Percentiles rank a stretch among this genome's conserved stretches.
Evolutionary conservation across 768 basidiomycete genomes (phyloP).

Genomic region (Filobasidium floriforme): DNA sequence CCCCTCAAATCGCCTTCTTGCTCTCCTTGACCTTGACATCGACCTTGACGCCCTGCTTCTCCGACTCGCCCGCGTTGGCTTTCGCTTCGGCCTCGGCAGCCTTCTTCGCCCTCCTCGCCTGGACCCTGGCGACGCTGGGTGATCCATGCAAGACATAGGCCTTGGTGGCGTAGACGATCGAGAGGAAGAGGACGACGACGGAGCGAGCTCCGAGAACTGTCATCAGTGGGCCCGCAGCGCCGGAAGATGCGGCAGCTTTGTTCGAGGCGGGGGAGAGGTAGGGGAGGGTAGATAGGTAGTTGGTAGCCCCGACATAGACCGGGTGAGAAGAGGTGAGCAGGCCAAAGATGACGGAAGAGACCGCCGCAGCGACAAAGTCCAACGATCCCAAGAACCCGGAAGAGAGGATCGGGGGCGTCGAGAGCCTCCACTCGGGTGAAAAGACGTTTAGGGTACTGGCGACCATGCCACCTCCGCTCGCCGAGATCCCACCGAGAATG

Average conservation of each 20-base stretch:
- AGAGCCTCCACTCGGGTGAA: conserved; percentile 19
- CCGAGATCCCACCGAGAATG: conserved; percentile 18
- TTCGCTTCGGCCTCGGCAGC: background rate
- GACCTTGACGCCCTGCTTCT: background rate
- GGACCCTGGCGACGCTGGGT: conserved; percentile 8
- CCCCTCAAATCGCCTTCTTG: background rate
- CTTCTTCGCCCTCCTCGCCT: conserved; percentile 6
- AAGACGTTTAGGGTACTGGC: conserved; percentile 23
- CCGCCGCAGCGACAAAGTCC: conserved; percentile 17
- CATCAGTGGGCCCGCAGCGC: conserved; percentile 7
- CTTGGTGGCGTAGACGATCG: conserved; percentile 13
- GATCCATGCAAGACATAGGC: conserved; percentile 17
- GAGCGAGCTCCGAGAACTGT: conserved; percentile 20
- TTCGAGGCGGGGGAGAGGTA: background rate
- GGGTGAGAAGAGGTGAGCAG: conserved; percentile 17
- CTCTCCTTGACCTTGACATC: conserved; percentile 4
- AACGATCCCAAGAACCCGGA: conserved; percentile 10
- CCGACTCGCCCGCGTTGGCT: too few relatives aligned
- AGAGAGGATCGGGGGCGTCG: conserved; percentile 23
- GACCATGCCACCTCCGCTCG: conserved; percentile 19
- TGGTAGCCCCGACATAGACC: conserved; percentile 3
- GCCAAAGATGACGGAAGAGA: conserved; percentile 18
- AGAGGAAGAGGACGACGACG: conserved; percentile 19
- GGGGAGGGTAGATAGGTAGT: conserved; percentile 3
- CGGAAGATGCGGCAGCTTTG: background rate